These are phyloP conservation scores for Citrus cavaleriei DNA, from an alignment of 345 rosid genomes.

Conservation along the genomic window DNA sequence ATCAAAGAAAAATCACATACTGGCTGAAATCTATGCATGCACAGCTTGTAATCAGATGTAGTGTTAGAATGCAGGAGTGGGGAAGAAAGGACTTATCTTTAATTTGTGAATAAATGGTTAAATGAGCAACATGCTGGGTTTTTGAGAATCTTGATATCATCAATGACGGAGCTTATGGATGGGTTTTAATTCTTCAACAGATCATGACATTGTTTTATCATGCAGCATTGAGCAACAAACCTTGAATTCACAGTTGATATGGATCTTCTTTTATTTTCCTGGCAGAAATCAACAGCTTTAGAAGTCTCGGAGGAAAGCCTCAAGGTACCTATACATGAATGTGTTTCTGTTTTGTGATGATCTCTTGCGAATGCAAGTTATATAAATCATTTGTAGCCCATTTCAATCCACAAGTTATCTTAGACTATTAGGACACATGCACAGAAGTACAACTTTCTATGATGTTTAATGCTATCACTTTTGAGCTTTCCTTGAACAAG, in stretches of 20 bases:
- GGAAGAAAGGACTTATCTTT: background rate
- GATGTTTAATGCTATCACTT: background rate
- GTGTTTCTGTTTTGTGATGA: background rate
- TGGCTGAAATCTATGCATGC: background rate
- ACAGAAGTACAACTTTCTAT: background rate
- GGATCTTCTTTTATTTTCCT: slow-evolving; percentile 5
- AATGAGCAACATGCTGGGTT: background rate
- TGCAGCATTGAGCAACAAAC: background rate
- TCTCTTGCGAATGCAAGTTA: background rate
- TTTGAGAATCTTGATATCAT: background rate
- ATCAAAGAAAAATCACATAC: background rate
- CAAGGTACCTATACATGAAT: slow-evolving; percentile 41
- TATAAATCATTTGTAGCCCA: background rate
- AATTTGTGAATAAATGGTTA: background rate
- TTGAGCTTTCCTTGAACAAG: background rate
- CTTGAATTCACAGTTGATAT: background rate
- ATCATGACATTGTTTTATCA: background rate
- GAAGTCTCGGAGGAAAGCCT: slow-evolving; percentile 71
- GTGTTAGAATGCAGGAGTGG: background rate
- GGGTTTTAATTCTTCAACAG: background rate
- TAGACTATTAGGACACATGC: background rate
- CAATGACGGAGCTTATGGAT: background rate
- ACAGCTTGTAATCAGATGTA: background rate
- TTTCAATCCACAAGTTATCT: background rate
- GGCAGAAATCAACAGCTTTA: slow-evolving; percentile 79